phyloP scores from a whole-genome alignment of 2,329 filamentous ascomycete genomes.

The Fusarium praegraminearum region DNA sequence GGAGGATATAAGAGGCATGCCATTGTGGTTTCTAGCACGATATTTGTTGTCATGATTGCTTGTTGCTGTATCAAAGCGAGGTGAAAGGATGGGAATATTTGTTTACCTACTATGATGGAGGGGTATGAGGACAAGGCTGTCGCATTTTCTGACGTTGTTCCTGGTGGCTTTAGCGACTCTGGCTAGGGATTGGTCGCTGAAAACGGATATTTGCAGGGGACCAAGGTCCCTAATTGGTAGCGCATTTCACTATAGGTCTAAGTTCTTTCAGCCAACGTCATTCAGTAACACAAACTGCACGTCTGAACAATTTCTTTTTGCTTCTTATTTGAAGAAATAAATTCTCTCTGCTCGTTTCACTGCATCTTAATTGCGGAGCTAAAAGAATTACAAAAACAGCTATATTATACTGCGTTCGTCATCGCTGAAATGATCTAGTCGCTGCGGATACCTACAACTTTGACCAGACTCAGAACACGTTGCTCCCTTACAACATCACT shows the following conservation, averaged over 20 bases:
- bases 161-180: constrained; percentile 9
- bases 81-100: not conserved
- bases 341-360: not conserved
- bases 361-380: too few species aligned
- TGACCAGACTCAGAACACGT: constrained; percentile 40
- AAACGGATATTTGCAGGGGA: constrained; percentile 6
- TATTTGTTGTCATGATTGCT: constrained; percentile 76
- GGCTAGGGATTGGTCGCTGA: constrained; percentile 22
- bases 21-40: constrained; percentile 88
- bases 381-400: not conserved
- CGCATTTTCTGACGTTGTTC: constrained; percentile 17
- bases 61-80: not conserved
- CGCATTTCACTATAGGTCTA: not conserved
- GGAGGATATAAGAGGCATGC: constrained; percentile 58
- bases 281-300: not conserved
- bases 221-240: constrained; percentile 6
- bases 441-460: constrained; percentile 1
- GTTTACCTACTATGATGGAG: constrained; percentile 25
- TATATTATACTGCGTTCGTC: not conserved
- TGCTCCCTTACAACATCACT: constrained; percentile 20
- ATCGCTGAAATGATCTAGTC: constrained; percentile 6
- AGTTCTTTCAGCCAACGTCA: constrained; percentile 23
- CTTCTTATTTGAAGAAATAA: not conserved
- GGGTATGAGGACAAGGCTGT: constrained; percentile 33
- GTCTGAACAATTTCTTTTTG: not conserved